Conservation (phyloP, 192 early-diverging fungal genomes). For the Backusella morwellensis region DNA sequence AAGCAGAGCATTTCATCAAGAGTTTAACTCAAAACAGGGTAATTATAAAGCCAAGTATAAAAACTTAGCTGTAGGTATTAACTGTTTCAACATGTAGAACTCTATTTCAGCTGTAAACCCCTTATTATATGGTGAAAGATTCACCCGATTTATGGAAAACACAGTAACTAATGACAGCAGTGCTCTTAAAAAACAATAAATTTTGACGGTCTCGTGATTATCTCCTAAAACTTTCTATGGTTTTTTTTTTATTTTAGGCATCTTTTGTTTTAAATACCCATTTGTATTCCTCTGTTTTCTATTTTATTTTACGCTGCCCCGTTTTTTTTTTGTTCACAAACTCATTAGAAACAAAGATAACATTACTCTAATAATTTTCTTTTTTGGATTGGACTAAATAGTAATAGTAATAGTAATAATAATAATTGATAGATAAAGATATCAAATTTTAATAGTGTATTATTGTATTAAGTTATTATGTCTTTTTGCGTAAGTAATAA, state of each 20-base stretch:
- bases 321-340: too few relatives aligned
- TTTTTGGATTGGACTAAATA: too few relatives aligned
- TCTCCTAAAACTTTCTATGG: too few relatives aligned
- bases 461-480: not conserved
- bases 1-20: constrained; percentile 87
- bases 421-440: too few relatives aligned
- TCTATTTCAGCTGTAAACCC: constrained; percentile 85
- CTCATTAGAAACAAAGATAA: too few relatives aligned
- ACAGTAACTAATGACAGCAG: not conserved
- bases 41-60: not conserved
- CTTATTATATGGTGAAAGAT: constrained; percentile 78
- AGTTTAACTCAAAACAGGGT: constrained; percentile 69
- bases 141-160: constrained; percentile 77
- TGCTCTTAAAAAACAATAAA: not conserved
- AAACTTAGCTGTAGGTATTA: not conserved
- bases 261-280: too few relatives aligned
- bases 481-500: not conserved
- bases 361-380: too few relatives aligned
- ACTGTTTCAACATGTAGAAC: constrained; percentile 36
- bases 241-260: too few relatives aligned
- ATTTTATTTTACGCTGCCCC: too few relatives aligned
- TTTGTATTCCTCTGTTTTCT: too few relatives aligned
- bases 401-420: too few relatives aligned
- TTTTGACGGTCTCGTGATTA: too few relatives aligned
- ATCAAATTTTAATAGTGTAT: not conserved